Evolutionary conservation across 257 asterid species (phyloP).

Genomic region (Mitragyna speciosa): DNA sequence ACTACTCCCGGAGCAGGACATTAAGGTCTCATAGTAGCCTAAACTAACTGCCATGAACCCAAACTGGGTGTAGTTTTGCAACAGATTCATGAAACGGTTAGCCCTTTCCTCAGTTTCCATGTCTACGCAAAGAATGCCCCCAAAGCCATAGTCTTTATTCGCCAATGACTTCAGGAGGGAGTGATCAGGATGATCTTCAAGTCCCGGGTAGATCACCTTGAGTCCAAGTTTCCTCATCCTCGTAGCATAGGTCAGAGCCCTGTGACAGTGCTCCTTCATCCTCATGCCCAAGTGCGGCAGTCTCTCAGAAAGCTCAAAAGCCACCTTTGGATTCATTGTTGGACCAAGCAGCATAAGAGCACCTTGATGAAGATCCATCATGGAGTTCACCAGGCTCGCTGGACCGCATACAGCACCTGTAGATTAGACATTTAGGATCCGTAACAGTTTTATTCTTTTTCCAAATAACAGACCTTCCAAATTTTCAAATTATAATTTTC

Average conservation of each 20-base stretch:
- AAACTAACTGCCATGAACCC: constrained; percentile 94
- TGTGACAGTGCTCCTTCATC: constrained; percentile 82
- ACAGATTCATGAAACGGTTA: constrained; percentile 61
- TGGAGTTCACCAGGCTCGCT: constrained; percentile 72
- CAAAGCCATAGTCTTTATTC: constrained; percentile 70
- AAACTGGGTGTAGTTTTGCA: constrained; percentile 71
- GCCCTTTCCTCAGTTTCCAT: constrained; percentile 89
- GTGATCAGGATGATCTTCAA: constrained; percentile 75
- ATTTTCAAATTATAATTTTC: neutral
- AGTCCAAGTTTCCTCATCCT: constrained; percentile 72
- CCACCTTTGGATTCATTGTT: constrained; percentile 90
- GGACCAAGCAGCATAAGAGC: constrained; percentile 88
- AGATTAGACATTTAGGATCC: neutral
- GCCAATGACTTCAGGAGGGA: constrained; percentile 53
- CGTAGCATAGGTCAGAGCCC: constrained; percentile 64
- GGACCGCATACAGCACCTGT: constrained; percentile 94
- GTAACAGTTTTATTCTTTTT: neutral
- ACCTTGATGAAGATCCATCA: constrained; percentile 97
- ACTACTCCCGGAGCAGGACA: constrained; percentile 96
- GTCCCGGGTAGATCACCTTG: constrained; percentile 80
- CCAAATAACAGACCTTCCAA: no score
- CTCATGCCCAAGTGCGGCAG: constrained; percentile 78
- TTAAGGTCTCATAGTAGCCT: constrained; percentile 87
- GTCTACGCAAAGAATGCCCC: constrained; percentile 78
- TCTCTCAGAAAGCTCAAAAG: constrained; percentile 77